phyloP scores from a whole-genome alignment of 768 basidiomycete species.

The Trametes meyenii region DNA sequence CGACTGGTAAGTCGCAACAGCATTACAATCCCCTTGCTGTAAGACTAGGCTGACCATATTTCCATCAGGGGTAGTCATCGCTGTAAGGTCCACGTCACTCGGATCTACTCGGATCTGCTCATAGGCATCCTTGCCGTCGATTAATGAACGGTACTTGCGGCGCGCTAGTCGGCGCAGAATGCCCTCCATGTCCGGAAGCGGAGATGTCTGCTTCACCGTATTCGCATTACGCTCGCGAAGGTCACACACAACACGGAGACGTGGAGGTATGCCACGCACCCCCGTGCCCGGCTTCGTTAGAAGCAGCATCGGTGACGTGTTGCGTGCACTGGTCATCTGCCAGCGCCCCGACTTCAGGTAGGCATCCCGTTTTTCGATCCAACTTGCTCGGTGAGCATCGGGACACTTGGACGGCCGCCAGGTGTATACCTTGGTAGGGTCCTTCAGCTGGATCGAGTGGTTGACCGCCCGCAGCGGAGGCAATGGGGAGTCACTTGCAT shows the following conservation, averaged over 20 bases:
- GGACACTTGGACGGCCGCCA: constrained; percentile 28
- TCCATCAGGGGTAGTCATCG: constrained; percentile 33
- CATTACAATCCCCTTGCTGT: constrained; percentile 37
- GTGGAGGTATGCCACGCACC: not conserved
- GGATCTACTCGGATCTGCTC: constrained; percentile 36
- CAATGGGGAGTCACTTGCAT: constrained; percentile 12
- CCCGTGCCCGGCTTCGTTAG: constrained; percentile 13
- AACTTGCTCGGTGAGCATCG: constrained; percentile 23
- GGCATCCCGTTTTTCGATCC: constrained; percentile 25
- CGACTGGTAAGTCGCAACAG: constrained; percentile 43
- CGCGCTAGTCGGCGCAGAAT: constrained; percentile 25
- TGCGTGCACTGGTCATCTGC: constrained; percentile 18
- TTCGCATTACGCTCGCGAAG: constrained; percentile 26
- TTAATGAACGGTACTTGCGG: constrained; percentile 22
- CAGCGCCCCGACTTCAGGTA: constrained; percentile 30
- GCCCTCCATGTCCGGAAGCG: constrained; percentile 25
- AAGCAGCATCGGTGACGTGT: constrained; percentile 25
- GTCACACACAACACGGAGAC: constrained; percentile 8
- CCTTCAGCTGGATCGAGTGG: constrained; percentile 26
- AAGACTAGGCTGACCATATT: constrained; percentile 34
- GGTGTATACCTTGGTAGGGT: constrained; percentile 22
- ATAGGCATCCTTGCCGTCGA: constrained; percentile 34
- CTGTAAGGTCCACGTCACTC: constrained; percentile 28
- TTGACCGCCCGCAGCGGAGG: constrained; percentile 28
- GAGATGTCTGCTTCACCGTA: constrained; percentile 28